Percentiles rank a stretch among this genome's conserved stretches.
phyloP scores from a whole-genome alignment of 2,329 filamentous ascomycete species.

The Teratosphaeria destructans region DNA sequence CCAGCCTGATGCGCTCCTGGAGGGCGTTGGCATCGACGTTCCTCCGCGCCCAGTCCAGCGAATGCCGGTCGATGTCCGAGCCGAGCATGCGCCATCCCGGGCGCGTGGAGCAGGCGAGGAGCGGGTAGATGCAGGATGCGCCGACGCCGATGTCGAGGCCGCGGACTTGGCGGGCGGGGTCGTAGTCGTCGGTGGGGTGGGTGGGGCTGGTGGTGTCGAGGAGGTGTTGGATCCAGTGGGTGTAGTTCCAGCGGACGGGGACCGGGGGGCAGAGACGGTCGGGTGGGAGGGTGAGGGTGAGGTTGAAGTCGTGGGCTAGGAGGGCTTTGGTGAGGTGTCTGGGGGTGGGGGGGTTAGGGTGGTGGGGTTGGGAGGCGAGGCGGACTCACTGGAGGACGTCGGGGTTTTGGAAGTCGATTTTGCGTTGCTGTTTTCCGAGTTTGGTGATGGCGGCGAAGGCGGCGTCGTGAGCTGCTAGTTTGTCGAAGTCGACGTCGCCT shows the following conservation, averaged over 20 bases:
- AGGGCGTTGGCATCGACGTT: constrained; percentile 62
- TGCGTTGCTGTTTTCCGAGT: constrained; percentile 26
- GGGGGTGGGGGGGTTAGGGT: constrained; percentile 26
- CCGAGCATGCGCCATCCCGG: constrained; percentile 49
- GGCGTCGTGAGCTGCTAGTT: constrained; percentile 47
- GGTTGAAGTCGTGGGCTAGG: constrained; percentile 62
- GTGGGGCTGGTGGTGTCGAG: constrained; percentile 57
- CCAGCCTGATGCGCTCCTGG: constrained; percentile 53
- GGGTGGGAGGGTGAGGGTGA: constrained; percentile 59
- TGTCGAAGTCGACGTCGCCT: constrained; percentile 50
- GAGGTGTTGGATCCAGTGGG: constrained; percentile 76
- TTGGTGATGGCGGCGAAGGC: constrained; percentile 47
- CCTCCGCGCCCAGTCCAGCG: constrained; percentile 51
- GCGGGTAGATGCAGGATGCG: constrained; percentile 81
- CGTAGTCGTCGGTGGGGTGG: constrained; percentile 31
- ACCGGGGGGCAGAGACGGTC: constrained; percentile 83
- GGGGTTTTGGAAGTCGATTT: constrained; percentile 73
- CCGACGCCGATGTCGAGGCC: constrained; percentile 65
- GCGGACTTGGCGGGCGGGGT: constrained; percentile 44
- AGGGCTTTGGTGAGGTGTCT: constrained; percentile 67
- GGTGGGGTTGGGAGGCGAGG: constrained; percentile 47
- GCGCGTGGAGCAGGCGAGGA: constrained; percentile 62
- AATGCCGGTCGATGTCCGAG: constrained; percentile 64
- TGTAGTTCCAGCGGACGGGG: constrained; percentile 62
- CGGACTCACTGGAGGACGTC: constrained; percentile 55